phyloP scores from a whole-genome alignment of 495 filamentous ascomycete species.

The Aspergillus ellipticus region DNA sequence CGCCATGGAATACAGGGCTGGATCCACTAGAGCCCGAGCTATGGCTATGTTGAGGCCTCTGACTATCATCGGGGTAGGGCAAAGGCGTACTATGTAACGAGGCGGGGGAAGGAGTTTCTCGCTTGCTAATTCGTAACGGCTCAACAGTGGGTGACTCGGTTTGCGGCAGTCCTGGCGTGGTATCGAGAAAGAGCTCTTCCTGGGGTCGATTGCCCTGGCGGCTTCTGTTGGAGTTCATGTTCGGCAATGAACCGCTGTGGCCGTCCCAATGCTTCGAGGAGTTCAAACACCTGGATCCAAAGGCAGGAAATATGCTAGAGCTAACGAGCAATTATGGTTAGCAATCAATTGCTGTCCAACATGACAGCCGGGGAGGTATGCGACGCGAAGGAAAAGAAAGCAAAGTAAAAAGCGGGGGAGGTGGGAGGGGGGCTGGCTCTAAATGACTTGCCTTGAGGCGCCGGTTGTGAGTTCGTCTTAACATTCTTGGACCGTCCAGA shows the following conservation, averaged over 20 bases:
- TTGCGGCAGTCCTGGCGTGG: constrained; percentile 38
- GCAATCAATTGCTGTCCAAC: no score
- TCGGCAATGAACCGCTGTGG: background rate
- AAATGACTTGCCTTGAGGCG: no score
- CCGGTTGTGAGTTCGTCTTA: no score
- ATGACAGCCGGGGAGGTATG: background rate
- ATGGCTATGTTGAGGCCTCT: constrained; percentile 44
- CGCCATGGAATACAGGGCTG: constrained; percentile 33
- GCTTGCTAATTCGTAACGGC: constrained; percentile 81
- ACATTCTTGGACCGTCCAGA: no score
- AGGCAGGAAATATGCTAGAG: background rate
- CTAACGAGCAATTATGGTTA: background rate
- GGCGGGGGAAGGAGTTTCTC: constrained; percentile 45
- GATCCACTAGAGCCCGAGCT: constrained; percentile 29
- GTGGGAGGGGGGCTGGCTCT: background rate
- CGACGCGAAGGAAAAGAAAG: background rate
- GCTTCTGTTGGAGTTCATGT: constrained; percentile 41
- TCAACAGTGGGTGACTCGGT: constrained; percentile 71
- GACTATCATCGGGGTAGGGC: constrained; percentile 75
- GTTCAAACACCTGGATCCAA: background rate
- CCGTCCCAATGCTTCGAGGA: background rate
- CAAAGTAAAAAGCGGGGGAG: background rate
- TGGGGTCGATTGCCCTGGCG: constrained; percentile 53
- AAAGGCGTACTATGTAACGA: constrained; percentile 39
- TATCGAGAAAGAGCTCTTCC: constrained; percentile 74